Percentiles rank a stretch among this genome's conserved stretches.
phyloP scores from a whole-genome alignment of 2,329 filamentous ascomycete species.

The Cladophialophora psammophila region DNA sequence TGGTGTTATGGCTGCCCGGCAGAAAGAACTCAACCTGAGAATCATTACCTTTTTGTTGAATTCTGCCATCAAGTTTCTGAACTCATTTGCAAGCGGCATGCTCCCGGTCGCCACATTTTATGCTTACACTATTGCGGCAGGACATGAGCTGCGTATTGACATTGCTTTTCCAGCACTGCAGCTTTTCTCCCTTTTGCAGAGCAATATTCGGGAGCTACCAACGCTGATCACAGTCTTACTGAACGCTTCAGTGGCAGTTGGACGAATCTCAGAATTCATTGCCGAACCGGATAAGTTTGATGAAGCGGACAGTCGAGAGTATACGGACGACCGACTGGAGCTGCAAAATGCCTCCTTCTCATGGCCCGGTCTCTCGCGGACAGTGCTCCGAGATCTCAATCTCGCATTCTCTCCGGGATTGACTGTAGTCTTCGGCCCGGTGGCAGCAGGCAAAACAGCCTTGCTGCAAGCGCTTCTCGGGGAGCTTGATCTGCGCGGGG shows the following conservation, averaged over 20 bases:
- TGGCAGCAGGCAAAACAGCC: conserved; percentile 70
- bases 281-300: conserved; percentile 81
- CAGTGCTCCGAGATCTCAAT: conserved; percentile 63
- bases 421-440: conserved; percentile 69
- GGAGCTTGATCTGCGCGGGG: conserved; percentile 62
- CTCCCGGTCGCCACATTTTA: conserved; percentile 84
- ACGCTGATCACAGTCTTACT: conserved; percentile 76
- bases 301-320: conserved; percentile 28
- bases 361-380: conserved; percentile 73
- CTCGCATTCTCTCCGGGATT: conserved; percentile 64
- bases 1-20: conserved; percentile 71
- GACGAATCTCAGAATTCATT: conserved; percentile 87
- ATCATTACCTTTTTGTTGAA: conserved; percentile 70
- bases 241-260: conserved; percentile 83
- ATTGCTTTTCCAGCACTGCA: conserved; percentile 87
- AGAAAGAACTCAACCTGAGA: conserved; percentile 70
- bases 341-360: conserved; percentile 74
- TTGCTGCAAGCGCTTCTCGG: conserved; percentile 66
- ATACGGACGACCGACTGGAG: conserved; percentile 47
- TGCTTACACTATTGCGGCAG: conserved; percentile 76
- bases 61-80: conserved; percentile 71
- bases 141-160: conserved; percentile 74
- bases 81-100: conserved; percentile 73
- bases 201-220: conserved; percentile 76
- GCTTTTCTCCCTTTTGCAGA: conserved; percentile 78